These are phyloP conservation scores for Neurospora sp. DNA, from an alignment of 495 filamentous ascomycete genomes.

Conservation along the genomic window DNA sequence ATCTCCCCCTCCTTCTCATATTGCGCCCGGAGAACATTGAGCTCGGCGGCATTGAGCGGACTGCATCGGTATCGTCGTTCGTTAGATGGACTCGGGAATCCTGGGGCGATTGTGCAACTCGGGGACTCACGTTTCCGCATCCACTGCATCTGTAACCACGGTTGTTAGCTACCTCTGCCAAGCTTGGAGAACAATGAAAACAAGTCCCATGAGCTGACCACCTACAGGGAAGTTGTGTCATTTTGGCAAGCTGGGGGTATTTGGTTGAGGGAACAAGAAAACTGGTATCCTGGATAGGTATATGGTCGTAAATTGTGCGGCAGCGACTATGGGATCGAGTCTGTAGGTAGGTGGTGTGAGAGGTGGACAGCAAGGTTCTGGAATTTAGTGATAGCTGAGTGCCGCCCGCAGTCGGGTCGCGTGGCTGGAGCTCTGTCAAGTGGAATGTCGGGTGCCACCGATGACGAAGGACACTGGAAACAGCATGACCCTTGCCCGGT, in stretches of 20 bases:
- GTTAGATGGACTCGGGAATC: conserved; percentile 4
- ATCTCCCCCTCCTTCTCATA: conserved; percentile 95
- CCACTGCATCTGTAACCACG: conserved; percentile 68
- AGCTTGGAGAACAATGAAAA: not conserved
- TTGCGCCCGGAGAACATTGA: conserved; percentile 82
- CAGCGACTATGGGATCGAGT: not conserved
- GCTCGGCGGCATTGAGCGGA: conserved; percentile 77
- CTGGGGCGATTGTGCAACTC: not conserved
- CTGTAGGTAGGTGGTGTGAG: not conserved
- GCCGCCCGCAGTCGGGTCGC: not conserved
- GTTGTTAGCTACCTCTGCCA: conserved; percentile 5
- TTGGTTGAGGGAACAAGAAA: not conserved
- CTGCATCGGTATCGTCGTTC: conserved; percentile 31
- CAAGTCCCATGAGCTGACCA: conserved; percentile 11
- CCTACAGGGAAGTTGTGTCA: conserved; percentile 68
- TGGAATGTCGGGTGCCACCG: conserved; percentile 23
- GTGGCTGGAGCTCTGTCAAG: conserved; percentile 15
- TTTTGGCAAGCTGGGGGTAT: conserved; percentile 21
- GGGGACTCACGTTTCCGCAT: conserved; percentile 74
- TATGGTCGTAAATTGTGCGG: not conserved
- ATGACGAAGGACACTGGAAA: conserved; percentile 20
- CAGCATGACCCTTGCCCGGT: not conserved
- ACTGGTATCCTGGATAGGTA: not conserved
- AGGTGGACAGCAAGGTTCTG: not conserved
- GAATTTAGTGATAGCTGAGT: not conserved